Base-by-base conservation (phyloP, 805 yeast genomes). In the Hanseniaspora vineae region DNA sequence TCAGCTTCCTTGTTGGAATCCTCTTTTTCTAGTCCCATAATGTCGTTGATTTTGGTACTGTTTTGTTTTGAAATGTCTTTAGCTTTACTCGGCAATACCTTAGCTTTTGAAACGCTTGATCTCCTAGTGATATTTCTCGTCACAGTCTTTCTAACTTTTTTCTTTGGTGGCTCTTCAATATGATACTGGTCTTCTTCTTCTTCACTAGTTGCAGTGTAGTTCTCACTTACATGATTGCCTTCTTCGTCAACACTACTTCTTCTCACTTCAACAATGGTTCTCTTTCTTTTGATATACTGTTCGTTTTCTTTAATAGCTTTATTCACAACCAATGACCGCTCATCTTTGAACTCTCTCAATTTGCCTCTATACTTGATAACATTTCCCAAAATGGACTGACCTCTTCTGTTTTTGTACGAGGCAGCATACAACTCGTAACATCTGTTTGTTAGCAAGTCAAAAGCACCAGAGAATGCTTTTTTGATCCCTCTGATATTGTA, bases 381-480 rank as follows among this genome's bases (percentile, higher is more conserved):
- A 52, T 82, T 84, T 2, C 95, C 95, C 47, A 87, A 65, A 6
- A 87, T 80, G 54, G 86, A 81, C 62, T 76, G 77, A 0, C 87
- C 89, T 6, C 78, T 55, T 50, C 95, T 67, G 47, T 75, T 72
- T 55, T 77, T 81, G 57, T 80, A 82, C 0, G 84, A 68, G 0
- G 86, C 78, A 13, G 66, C 63, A 55, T 84, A 75, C 64, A 87
- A 66, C 42, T 78, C 84, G 61, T 81, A 86, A 59, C 95, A 85
- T 54, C 79, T 77, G 54, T 81, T 82, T 0, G 80, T 76, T 35
- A 88, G 66, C 47, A 87, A 60, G 58, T 84, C 92, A 66, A 72
- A 88, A 0, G 96, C 96, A 39, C 95, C 95, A 15, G 81, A 80
- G 66, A 90, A 88, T 0, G 96, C 86, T 55, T 86, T 80, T 58